These are phyloP conservation scores for Mucor piriformis DNA, from an alignment of 371 early-diverging fungal genomes.

Conservation along the genomic window DNA sequence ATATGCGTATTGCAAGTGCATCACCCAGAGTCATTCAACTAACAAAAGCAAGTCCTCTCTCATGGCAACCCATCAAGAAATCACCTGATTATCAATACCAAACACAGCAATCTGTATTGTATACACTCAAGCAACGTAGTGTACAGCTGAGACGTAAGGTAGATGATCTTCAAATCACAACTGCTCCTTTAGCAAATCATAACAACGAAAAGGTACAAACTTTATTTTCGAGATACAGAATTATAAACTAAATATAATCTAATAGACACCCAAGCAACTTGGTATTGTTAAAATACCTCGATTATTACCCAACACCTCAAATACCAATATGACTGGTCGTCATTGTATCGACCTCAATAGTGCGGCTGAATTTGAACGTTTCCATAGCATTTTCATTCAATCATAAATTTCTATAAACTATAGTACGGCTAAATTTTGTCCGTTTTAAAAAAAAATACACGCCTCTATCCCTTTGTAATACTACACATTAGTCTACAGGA, in stretches of 20 bases:
- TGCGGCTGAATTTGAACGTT: conserved; percentile 38
- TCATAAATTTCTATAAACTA: conserved; percentile 16
- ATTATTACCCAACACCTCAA: background rate
- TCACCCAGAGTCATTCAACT: conserved; percentile 61
- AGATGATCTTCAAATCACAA: conserved; percentile 21
- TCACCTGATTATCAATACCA: conserved; percentile 75
- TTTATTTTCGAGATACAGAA: background rate
- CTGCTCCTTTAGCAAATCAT: background rate
- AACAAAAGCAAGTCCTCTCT: conserved; percentile 5
- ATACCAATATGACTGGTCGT: conserved; percentile 2
- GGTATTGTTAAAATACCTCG: conserved; percentile 20
- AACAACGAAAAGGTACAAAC: conserved; percentile 17
- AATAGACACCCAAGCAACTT: conserved; percentile 9
- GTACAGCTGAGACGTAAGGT: conserved; percentile 56
- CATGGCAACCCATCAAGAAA: conserved; percentile 62
- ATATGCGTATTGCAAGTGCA: conserved; percentile 55
- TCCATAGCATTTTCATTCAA: conserved; percentile 43
- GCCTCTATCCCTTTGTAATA: no score
- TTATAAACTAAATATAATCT: background rate
- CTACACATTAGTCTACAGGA: no score
- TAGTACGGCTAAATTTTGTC: no score
- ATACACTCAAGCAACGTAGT: conserved; percentile 66
- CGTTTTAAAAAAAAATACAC: no score
- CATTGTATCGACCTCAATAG: conserved; percentile 34
- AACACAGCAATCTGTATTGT: conserved; percentile 69